Evolutionary conservation across 2,329 filamentous ascomycete species (phyloP), one percentile per base, ranked within the genome.

Genomic region (Colletotrichum sublineola): DNA sequence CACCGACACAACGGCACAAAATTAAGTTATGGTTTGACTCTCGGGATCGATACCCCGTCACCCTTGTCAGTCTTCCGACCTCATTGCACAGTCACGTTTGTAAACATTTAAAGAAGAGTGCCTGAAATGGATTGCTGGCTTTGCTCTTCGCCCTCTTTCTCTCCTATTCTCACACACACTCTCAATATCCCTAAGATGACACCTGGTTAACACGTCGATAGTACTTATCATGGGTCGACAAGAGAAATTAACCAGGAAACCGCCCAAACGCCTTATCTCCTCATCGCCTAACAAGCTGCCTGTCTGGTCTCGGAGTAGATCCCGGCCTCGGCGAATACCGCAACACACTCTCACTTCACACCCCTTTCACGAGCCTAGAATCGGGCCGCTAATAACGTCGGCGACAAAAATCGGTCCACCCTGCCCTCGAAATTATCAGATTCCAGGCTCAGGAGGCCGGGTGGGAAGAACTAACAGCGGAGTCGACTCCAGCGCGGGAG

Each of bases 401-500:
- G 55, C 36, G 60, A 56, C 60, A 44, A 46, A 46, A 46, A 20
- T 36, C 57, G 24, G 55, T 33, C 46, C 61, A 52, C 61, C 18
- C 40, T 55, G n/a, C 46, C 33, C 38, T 60, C 40, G 46, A 44
- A 46, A n/a, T 58, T 36, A 24, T 38, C 36, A n/a, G 33, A 14
- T 29, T 12, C n/a, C 53, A 56, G 33, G 46, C 52, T 12, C 33
- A 52, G 36, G 36, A 44, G 52, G 36, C 50, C 66, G 29, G 64
- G 42, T 71, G 64, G 64, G 46, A 69, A 64, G 36, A 1, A 14
- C 20, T n/a, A 53, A 61, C 20, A 58, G 66, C 69, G 66, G 65
- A 72, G 69, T 60, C 58, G 12, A n/a, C 60, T 53, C 36, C 36
- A 63, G 64, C 42, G 57, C 69, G 69, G 69, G 69, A 72, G 69